These are phyloP conservation scores for Clitopilus hobsonii DNA, from an alignment of 768 basidiomycete genomes.

Conservation along the genomic window DNA sequence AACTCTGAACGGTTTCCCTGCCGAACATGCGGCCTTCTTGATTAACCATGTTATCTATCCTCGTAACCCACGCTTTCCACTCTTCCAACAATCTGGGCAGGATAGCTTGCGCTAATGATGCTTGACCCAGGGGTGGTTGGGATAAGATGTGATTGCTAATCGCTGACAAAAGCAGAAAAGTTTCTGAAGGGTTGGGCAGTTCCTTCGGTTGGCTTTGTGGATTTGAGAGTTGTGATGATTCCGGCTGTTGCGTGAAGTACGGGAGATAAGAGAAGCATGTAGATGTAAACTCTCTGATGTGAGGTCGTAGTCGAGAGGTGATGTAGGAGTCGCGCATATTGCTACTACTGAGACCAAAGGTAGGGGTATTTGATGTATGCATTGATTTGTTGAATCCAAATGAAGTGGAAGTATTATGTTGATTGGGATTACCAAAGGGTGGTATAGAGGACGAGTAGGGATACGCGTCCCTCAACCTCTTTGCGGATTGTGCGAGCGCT, in stretches of 20 bases:
- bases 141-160: slow-evolving; percentile 64
- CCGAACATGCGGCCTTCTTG: slow-evolving; percentile 77
- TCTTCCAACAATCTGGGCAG: slow-evolving; percentile 65
- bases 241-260: slow-evolving; percentile 49
- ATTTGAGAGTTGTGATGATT: slow-evolving; percentile 27
- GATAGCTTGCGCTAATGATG: slow-evolving; percentile 50
- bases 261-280: slow-evolving; percentile 79
- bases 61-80: slow-evolving; percentile 75
- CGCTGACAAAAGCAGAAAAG: slow-evolving; percentile 64
- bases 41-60: slow-evolving; percentile 68
- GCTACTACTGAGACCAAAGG: no score
- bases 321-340: slow-evolving; percentile 79
- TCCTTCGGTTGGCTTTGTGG: slow-evolving; percentile 47
- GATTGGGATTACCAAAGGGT: slow-evolving; percentile 18
- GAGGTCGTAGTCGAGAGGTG: slow-evolving; percentile 66
- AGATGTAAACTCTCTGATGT: slow-evolving; percentile 73
- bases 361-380: slow-evolving; percentile 32
- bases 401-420: slow-evolving; percentile 17
- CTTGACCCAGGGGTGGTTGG: slow-evolving; percentile 64
- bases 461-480: slow-evolving; percentile 76
- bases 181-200: slow-evolving; percentile 69
- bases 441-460: slow-evolving; percentile 62
- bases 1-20: slow-evolving; percentile 58
- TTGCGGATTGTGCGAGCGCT: slow-evolving; percentile 61
- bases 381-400: slow-evolving; percentile 11